Evolutionary conservation across 2,329 filamentous ascomycete species (phyloP).

Genomic region (Botryotinia globosa): DNA sequence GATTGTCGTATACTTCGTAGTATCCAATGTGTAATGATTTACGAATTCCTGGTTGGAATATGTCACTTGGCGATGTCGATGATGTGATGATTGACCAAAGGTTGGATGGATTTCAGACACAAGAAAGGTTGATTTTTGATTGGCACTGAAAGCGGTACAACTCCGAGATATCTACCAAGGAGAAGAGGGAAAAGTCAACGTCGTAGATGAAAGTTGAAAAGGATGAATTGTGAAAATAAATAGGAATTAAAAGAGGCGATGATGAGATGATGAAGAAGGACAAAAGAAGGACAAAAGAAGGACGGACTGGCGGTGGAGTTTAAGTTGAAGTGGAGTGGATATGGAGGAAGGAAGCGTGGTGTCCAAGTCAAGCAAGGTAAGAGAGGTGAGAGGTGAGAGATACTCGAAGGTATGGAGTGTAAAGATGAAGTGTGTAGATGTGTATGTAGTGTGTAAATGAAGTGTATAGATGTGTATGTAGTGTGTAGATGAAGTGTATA

Average conservation of each 20-base stretch:
- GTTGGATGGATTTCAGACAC: slow-evolving; percentile 14
- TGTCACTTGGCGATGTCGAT: slow-evolving; percentile 8
- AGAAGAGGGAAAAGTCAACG: background rate
- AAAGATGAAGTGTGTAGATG: no score
- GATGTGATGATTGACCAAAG: background rate
- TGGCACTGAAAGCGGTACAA: background rate
- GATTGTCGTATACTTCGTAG: slow-evolving; percentile 5
- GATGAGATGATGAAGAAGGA: background rate
- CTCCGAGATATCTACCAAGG: background rate
- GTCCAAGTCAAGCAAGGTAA: background rate
- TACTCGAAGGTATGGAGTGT: no score
- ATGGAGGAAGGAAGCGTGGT: slow-evolving; percentile 1
- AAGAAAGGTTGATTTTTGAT: slow-evolving; percentile 5
- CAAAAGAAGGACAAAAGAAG: slow-evolving; percentile 6
- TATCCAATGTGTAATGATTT: slow-evolving; percentile 15
- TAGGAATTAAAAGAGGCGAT: background rate
- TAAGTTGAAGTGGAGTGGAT: slow-evolving; percentile 6
- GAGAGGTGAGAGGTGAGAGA: background rate
- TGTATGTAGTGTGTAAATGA: no score
- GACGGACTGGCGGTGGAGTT: slow-evolving; percentile 13
- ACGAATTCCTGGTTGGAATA: background rate
- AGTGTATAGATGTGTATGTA: no score
- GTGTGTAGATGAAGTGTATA: no score
- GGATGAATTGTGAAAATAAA: background rate
- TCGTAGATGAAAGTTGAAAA: background rate